These are phyloP conservation scores for Licmophora abbreviata DNA, from an alignment of 108 stramenopile species.

Conservation along the genomic window DNA sequence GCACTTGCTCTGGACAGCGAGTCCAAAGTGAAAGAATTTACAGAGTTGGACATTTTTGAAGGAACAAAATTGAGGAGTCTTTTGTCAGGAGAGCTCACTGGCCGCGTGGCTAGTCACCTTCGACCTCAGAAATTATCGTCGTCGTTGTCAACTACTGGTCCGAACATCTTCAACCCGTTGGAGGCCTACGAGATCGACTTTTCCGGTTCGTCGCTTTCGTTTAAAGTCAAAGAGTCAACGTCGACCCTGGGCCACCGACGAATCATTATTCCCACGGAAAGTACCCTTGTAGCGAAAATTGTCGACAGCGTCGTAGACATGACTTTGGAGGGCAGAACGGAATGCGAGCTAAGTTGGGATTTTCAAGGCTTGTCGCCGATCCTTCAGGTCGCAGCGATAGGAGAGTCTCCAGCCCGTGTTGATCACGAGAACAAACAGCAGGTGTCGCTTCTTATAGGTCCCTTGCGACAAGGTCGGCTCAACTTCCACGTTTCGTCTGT, in stretches of 20 bases:
- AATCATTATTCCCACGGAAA: conserved; percentile 75
- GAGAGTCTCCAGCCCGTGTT: conserved; percentile 54
- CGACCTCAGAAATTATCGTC: conserved; percentile 50
- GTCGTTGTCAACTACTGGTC: conserved; percentile 31
- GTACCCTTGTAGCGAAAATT: conserved; percentile 54
- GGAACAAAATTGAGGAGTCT: conserved; percentile 47
- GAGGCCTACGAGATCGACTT: conserved; percentile 87
- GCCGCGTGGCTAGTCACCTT: conserved; percentile 59
- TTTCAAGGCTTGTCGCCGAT: conserved; percentile 79
- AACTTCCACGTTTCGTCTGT: conserved; percentile 77
- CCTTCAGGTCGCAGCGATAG: conserved; percentile 65
- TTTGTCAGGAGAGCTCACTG: conserved; percentile 58
- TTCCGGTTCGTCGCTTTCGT: conserved; percentile 50
- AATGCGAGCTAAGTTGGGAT: conserved; percentile 81
- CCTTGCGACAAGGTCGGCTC: conserved; percentile 78
- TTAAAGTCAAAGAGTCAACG: conserved; percentile 63
- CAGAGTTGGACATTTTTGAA: conserved; percentile 84
- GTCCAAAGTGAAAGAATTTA: conserved; percentile 79
- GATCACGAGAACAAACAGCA: conserved; percentile 73
- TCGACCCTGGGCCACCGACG: conserved; percentile 71
- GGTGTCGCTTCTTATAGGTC: conserved; percentile 58
- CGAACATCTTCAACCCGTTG: conserved; percentile 78
- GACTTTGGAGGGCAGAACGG: conserved; percentile 72
- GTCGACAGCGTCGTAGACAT: conserved; percentile 72
- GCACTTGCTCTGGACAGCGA: conserved; percentile 57